Conservation (phyloP, 441 rosid genomes). For the Arabidopsis hybrid region DNA sequence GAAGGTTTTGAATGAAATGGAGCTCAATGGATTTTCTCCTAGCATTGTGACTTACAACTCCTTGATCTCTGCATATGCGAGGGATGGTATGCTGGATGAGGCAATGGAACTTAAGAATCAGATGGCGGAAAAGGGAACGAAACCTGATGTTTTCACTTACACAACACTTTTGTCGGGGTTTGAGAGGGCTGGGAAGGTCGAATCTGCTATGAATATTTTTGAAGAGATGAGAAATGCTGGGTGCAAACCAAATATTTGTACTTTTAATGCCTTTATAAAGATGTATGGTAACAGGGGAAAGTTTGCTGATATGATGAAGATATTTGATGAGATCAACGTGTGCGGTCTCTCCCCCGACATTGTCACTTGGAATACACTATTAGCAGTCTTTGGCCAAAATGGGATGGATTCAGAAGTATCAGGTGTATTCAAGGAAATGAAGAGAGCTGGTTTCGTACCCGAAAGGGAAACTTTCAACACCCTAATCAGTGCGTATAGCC, state of each 20-base stretch:
- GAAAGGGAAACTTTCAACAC: constrained; percentile 95
- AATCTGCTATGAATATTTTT: constrained; percentile 70
- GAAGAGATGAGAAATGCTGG: constrained; percentile 81
- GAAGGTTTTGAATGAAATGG: constrained; percentile 86
- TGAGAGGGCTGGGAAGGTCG: constrained; percentile 87
- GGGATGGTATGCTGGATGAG: constrained; percentile 77
- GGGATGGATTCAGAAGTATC: constrained; percentile 90
- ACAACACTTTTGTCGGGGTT: constrained; percentile 92
- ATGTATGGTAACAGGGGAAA: constrained; percentile 90
- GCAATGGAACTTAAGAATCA: constrained; percentile 79
- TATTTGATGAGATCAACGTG: constrained; percentile 80
- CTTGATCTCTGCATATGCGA: constrained; percentile 82
- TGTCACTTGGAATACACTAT: constrained; percentile 93
- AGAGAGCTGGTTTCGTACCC: constrained; percentile 92
- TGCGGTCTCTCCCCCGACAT: constrained; percentile 77
- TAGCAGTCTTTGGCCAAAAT: constrained; percentile 91
- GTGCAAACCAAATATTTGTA: constrained; percentile 90
- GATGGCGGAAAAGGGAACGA: constrained; percentile 70
- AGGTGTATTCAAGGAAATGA: constrained; percentile 95
- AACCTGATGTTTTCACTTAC: constrained; percentile 91
- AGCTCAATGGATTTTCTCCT: constrained; percentile 66
- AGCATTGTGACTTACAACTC: constrained; percentile 84
- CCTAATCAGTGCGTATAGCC: constrained; percentile 86
- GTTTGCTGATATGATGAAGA: constrained; percentile 89
- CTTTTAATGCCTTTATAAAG: constrained; percentile 94